Evolutionary conservation across 345 rosid species (phyloP).

Genomic region (Eucalyptus sp.): DNA sequence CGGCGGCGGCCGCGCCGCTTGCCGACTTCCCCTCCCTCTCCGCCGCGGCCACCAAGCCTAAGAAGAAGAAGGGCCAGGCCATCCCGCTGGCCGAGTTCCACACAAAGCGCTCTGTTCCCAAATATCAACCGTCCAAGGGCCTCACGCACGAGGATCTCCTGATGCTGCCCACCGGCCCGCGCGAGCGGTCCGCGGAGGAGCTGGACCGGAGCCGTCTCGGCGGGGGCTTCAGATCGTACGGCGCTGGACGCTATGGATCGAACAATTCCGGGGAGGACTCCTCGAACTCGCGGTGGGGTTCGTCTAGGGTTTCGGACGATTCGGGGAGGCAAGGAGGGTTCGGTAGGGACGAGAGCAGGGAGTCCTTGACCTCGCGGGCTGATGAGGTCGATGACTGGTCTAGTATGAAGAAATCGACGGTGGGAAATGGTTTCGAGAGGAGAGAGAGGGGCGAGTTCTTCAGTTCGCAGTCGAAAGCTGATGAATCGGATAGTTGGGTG

Average conservation of each 20-base stretch:
- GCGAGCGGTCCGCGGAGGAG: constrained; percentile 77
- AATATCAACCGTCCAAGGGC: not conserved
- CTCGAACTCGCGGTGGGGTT: constrained; percentile 19
- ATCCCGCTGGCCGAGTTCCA: constrained; percentile 57
- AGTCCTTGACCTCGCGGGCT: constrained; percentile 60
- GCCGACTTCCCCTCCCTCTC: constrained; percentile 6
- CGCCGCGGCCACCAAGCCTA: constrained; percentile 45
- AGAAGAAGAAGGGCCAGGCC: constrained; percentile 73
- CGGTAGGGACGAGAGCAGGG: constrained; percentile 32
- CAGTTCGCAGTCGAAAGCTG: constrained; percentile 84
- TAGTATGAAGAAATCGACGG: constrained; percentile 39
- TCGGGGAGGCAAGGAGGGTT: not conserved
- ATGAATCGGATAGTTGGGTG: constrained; percentile 80
- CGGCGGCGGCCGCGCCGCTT: constrained; percentile 5
- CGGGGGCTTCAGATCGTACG: constrained; percentile 59
- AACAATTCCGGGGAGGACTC: constrained; percentile 12
- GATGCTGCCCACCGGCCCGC: constrained; percentile 81
- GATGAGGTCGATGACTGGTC: constrained; percentile 96
- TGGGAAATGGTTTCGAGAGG: constrained; percentile 43
- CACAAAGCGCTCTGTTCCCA: constrained; percentile 13
- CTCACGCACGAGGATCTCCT: constrained; percentile 50
- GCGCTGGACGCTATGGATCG: constrained; percentile 9
- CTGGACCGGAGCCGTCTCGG: constrained; percentile 68
- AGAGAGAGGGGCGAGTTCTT: constrained; percentile 50
- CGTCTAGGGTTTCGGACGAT: not conserved